Evolutionary conservation across 345 rosid species (phyloP).

Genomic region (Eutrema japonicum): DNA sequence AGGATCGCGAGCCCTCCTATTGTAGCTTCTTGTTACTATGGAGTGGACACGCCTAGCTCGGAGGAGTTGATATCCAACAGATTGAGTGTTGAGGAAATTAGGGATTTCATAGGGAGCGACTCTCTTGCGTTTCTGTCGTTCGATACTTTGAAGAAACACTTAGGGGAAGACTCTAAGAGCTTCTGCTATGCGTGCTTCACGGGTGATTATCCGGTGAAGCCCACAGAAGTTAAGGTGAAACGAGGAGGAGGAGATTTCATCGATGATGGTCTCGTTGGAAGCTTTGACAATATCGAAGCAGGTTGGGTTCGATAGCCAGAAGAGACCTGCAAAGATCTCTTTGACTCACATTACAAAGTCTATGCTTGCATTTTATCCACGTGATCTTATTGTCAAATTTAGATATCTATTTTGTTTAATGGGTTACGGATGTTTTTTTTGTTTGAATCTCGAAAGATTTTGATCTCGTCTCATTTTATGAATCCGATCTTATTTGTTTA

Average conservation of each 20-base stretch:
- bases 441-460: conserved; percentile 12
- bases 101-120: conserved; percentile 74
- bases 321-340: not conserved
- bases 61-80: conserved; percentile 92
- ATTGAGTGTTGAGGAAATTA: conserved; percentile 78
- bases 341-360: conserved; percentile 2
- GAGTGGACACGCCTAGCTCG: conserved; percentile 95
- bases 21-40: conserved; percentile 81
- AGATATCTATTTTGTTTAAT: not conserved
- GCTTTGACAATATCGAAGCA: conserved; percentile 66
- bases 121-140: conserved; percentile 80
- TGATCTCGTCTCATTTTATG: not conserved
- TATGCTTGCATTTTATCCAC: conserved; percentile 17
- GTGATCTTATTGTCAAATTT: conserved; percentile 1
- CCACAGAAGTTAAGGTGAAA: conserved; percentile 74
- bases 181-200: conserved; percentile 97
- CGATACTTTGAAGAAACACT: conserved; percentile 63
- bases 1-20: conserved; percentile 97
- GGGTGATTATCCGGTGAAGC: conserved; percentile 83
- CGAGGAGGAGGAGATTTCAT: conserved; percentile 85
- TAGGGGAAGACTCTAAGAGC: conserved; percentile 56
- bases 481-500: not conserved
- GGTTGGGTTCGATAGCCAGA: conserved; percentile 63
- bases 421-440: not conserved
- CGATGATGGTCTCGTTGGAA: conserved; percentile 85